These are phyloP conservation scores for Mycena latifolia DNA, from an alignment of 768 basidiomycete species.

Conservation along the genomic window DNA sequence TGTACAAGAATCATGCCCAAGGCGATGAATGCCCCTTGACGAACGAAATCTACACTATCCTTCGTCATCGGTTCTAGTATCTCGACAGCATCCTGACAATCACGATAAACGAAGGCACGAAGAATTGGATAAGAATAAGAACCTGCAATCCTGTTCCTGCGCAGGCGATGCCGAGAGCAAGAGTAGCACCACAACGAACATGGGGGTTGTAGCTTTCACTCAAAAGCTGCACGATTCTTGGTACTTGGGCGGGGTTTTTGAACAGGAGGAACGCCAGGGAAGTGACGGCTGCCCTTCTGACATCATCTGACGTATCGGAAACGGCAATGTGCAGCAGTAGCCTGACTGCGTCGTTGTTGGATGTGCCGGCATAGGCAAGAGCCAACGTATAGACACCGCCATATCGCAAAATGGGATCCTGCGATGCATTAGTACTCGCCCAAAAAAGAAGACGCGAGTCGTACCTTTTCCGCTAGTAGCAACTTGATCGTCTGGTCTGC, in stretches of 20 bases:
- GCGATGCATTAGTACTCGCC: not conserved
- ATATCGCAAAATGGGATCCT: constrained; percentile 98
- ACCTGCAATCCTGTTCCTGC: constrained; percentile 97
- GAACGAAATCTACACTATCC: constrained; percentile 97
- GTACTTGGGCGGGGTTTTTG: constrained; percentile 96
- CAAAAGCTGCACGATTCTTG: constrained; percentile 94
- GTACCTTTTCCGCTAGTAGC: constrained; percentile 89
- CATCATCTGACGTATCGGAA: constrained; percentile 98
- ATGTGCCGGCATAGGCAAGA: constrained; percentile 95
- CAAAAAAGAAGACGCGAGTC: constrained; percentile 18
- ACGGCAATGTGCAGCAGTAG: constrained; percentile 96
- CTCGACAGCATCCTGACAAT: constrained; percentile 88
- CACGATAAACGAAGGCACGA: constrained; percentile 11
- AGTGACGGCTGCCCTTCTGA: constrained; percentile 96
- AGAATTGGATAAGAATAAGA: constrained; percentile 33
- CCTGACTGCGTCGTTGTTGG: constrained; percentile 93
- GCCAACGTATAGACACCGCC: constrained; percentile 98
- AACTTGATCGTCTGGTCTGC: constrained; percentile 87
- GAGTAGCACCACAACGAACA: constrained; percentile 95
- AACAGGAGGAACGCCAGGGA: constrained; percentile 96
- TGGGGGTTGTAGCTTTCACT: constrained; percentile 99
- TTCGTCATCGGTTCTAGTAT: constrained; percentile 98
- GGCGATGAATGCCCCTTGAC: constrained; percentile 96
- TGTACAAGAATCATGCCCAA: constrained; percentile 98
- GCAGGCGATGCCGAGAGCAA: constrained; percentile 97